Evolutionary conservation across 2,329 filamentous ascomycete species (phyloP), one percentile per base, ranked within the genome.

Genomic region (Talaromyces sp.): DNA sequence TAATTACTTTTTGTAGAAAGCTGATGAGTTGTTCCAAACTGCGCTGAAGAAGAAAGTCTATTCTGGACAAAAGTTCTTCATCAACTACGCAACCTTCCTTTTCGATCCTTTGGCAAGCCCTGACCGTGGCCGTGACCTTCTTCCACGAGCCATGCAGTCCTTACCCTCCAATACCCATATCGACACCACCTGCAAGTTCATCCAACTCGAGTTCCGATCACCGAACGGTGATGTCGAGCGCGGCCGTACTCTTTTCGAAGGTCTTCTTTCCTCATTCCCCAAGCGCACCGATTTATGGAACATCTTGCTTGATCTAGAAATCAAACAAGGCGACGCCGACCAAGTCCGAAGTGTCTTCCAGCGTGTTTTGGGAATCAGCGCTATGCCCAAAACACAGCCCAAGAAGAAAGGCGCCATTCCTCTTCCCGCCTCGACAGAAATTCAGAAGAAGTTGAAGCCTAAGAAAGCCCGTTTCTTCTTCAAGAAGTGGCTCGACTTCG

Each of bases 251-350:
- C 89, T 98, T 74, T 98, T 98, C 72, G 94, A 97, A 78, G 90
- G 90, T 45, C 84, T 99, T 9, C 84, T 99, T 8, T 86, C 87
- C 41, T 89, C 90, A 4, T 97, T 90, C 82, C 92, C 93, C 54
- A 96, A 96, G 82, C 91, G 92, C 76, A 87, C 92, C 66, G 93
- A 97, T 75, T 82, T 98, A 60, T 98, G 94, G 94, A 95, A 92
- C 77, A 89, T 96, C 78, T 88, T 96, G 69, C 80, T 97, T 1
- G 93, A 97, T 74, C 84, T 97, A 64, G 95, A 99, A 81, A 85
- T 89, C 64, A 84, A 82, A 71, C 76, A 80, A 67, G 83, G 85
- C 14, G 85, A 87, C 39, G 82, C 84, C 47, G 86, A 87, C 47
- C 85, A 88, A 41, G 86, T 93, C 33, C 85, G 93, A 57, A 88